Evolutionary conservation across 352 stramenopile species (phyloP).

Genomic region (Halophytophthora batemanensis): DNA sequence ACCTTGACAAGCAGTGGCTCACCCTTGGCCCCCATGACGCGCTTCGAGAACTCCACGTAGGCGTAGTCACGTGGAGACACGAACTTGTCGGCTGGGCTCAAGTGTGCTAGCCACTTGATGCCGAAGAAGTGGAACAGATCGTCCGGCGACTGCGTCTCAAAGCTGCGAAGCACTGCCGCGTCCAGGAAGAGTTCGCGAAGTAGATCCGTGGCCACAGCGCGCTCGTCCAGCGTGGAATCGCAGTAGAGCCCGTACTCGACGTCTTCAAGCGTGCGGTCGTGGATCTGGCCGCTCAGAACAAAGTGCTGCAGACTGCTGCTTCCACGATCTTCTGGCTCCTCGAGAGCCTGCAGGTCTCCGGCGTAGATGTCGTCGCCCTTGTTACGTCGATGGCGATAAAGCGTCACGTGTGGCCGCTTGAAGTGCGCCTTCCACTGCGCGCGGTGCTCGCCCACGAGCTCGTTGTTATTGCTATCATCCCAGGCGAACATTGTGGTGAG

Average conservation of each 20-base stretch:
- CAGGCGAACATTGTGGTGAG: constrained; percentile 58
- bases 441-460: constrained; percentile 27
- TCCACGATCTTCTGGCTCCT: constrained; percentile 10
- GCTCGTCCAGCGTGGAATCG: constrained; percentile 41
- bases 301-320: constrained; percentile 36
- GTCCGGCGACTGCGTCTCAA: constrained; percentile 30
- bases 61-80: constrained; percentile 46
- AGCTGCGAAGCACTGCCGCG: constrained; percentile 36
- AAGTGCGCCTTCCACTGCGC: constrained; percentile 55
- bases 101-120: constrained; percentile 45
- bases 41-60: constrained; percentile 43
- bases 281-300: constrained; percentile 41
- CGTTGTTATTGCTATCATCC: constrained; percentile 43
- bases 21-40: constrained; percentile 28
- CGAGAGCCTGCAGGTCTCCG: constrained; percentile 5
- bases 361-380: constrained; percentile 10
- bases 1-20: constrained; percentile 44
- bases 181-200: constrained; percentile 43
- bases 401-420: constrained; percentile 42
- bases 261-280: constrained; percentile 45
- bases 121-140: constrained; percentile 51
- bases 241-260: constrained; percentile 53
- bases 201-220: constrained; percentile 43
- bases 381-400: constrained; percentile 48
- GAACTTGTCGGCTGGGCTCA: constrained; percentile 48